Evolutionary conservation across 495 filamentous ascomycete species (phyloP).

Genomic region (Talaromyces thailandensis): DNA sequence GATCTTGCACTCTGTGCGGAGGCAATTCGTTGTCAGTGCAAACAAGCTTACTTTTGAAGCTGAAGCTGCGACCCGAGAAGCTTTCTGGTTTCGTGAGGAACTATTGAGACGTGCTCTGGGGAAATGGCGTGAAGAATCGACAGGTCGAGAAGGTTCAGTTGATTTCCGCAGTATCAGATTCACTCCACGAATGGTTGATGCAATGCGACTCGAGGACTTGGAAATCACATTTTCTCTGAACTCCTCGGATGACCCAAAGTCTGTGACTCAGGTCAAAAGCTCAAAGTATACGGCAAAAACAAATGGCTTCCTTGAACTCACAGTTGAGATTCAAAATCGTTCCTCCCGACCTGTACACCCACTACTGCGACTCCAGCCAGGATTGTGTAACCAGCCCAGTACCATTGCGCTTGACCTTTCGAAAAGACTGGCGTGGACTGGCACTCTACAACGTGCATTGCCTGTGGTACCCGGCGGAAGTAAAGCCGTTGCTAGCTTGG

Average conservation of each 20-base stretch:
- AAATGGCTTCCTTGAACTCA: conserved; percentile 64
- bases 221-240: conserved; percentile 53
- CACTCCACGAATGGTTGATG: conserved; percentile 71
- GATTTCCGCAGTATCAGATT: conserved; percentile 69
- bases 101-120: conserved; percentile 63
- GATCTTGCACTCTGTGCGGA: conserved; percentile 63
- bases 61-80: conserved; percentile 70
- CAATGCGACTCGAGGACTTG: conserved; percentile 72
- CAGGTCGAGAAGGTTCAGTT: conserved; percentile 54
- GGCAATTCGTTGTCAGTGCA: conserved; percentile 84
- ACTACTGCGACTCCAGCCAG: conserved; percentile 67
- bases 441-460: conserved; percentile 67
- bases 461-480: conserved; percentile 48
- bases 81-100: conserved; percentile 88
- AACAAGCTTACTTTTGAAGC: conserved; percentile 67
- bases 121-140: conserved; percentile 57
- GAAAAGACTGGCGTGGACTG: conserved; percentile 77
- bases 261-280: conserved; percentile 32
- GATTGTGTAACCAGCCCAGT: conserved; percentile 62
- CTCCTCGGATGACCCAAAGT: background rate
- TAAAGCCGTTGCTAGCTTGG: conserved; percentile 46
- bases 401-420: conserved; percentile 73
- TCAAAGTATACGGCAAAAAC: conserved; percentile 50
- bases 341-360: conserved; percentile 58
- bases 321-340: conserved; percentile 61